phyloP scores from a whole-genome alignment of 148 eudicot species.

The Euryodendron excelsum region DNA sequence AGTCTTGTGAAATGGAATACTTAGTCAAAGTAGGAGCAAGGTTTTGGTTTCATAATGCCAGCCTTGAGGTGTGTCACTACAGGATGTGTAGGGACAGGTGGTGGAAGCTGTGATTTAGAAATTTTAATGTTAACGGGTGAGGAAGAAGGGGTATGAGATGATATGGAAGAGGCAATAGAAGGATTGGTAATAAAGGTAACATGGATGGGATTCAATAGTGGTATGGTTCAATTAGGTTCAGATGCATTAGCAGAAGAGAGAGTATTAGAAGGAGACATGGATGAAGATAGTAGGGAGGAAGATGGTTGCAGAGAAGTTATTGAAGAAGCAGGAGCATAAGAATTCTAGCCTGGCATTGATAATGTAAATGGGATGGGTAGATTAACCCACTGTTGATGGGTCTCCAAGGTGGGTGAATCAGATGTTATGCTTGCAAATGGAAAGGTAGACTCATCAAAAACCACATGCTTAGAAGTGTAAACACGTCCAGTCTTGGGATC shows the following conservation, averaged over 20 bases:
- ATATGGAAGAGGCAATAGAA: not conserved
- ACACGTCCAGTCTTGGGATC: not conserved
- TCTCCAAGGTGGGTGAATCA: not conserved
- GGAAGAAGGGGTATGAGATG: too few relatives aligned
- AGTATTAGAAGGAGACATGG: not conserved
- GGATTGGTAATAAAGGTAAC: not conserved
- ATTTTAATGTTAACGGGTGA: not conserved
- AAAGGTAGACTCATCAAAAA: too few relatives aligned
- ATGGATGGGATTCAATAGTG: not conserved
- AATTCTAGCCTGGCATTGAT: not conserved
- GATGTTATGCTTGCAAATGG: too few relatives aligned
- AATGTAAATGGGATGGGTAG: not conserved
- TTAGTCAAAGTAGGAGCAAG: not conserved
- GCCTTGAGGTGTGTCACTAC: not conserved
- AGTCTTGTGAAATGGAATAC: not conserved
- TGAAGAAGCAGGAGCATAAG: not conserved
- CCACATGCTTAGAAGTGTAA: too few relatives aligned
- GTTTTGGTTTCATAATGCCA: not conserved
- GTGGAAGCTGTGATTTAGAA: not conserved
- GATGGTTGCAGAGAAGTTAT: too few relatives aligned
- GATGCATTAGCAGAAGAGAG: not conserved
- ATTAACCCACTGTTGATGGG: not conserved
- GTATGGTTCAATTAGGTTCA: not conserved
- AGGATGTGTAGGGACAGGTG: not conserved
- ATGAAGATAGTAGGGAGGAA: not conserved